Evolutionary conservation across 345 rosid genomes (phyloP).

Genomic region (Linum trigynum): DNA sequence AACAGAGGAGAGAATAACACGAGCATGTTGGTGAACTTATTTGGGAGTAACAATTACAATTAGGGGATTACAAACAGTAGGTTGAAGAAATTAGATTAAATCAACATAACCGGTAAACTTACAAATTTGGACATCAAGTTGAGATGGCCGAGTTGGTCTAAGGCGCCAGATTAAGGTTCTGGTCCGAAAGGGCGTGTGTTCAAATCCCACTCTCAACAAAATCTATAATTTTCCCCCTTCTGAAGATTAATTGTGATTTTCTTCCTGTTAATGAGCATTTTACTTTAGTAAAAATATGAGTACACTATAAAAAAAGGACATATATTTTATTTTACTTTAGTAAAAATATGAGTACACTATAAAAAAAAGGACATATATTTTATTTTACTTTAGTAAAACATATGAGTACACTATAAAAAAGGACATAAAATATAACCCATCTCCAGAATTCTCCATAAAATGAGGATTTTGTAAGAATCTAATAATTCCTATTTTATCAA

Average conservation of each 20-base stretch:
- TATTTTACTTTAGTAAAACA: too few species aligned
- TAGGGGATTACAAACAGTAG: background rate
- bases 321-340: too few species aligned
- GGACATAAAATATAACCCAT: too few species aligned
- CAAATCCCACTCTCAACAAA: conserved; percentile 89
- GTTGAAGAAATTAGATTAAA: background rate
- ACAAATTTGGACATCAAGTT: conserved; percentile 19
- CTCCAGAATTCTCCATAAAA: too few species aligned
- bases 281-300: too few species aligned
- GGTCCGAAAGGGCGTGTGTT: conserved; percentile 99
- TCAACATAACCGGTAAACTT: too few species aligned
- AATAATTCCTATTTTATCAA: too few species aligned
- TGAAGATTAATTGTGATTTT: background rate
- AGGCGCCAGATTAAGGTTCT: conserved; percentile 99
- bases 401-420: background rate
- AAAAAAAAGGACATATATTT: background rate
- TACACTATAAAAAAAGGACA: background rate
- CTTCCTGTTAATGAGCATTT: too few species aligned
- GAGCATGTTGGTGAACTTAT: too few species aligned
- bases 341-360: background rate
- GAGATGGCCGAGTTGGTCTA: conserved; percentile 99
- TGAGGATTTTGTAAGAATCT: too few species aligned
- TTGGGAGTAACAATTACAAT: too few species aligned
- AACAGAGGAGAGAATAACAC: too few species aligned
- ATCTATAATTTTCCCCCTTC: background rate